Percentiles rank a stretch among this genome's conserved stretches.
Conservation (phyloP, 306 rosid genomes). For the Cucumis melo region DNA sequence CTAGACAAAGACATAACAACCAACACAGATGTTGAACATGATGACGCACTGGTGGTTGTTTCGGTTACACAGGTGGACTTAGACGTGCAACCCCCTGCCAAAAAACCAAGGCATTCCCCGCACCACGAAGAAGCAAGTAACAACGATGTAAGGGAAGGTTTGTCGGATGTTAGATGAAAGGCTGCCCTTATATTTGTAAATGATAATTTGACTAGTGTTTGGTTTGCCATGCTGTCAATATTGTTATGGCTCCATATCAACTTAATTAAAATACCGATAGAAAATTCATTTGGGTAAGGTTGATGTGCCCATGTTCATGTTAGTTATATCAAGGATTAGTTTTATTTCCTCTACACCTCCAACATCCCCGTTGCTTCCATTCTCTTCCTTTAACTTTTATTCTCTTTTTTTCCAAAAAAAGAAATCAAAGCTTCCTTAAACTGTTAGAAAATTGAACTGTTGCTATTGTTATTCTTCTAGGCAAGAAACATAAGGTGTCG, state of each 20-base stretch:
- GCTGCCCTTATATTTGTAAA: slow-evolving; percentile 2
- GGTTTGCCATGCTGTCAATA: slow-evolving; percentile 14
- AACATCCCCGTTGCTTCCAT: background rate
- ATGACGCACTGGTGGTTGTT: slow-evolving; percentile 10
- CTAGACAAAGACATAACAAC: slow-evolving; percentile 1
- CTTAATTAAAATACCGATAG: background rate
- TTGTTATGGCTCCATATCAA: slow-evolving; percentile 2
- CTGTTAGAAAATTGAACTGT: no score
- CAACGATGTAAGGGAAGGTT: background rate
- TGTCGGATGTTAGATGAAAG: background rate
- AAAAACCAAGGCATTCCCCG: slow-evolving; percentile 25
- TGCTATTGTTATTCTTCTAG: background rate
- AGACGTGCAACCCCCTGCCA: slow-evolving; percentile 37
- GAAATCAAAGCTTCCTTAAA: background rate
- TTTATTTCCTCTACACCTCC: background rate
- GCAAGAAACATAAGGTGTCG: background rate
- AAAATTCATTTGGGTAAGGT: background rate
- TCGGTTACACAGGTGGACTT: slow-evolving; percentile 15
- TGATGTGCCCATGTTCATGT: background rate
- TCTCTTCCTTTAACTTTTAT: background rate
- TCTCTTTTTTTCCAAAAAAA: background rate
- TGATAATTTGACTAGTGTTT: background rate
- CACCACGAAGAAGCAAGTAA: slow-evolving; percentile 7
- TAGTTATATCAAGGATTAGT: background rate
- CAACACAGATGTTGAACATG: slow-evolving; percentile 9